These are phyloP conservation scores for Fusarium bactridioides DNA, from an alignment of 2,329 filamentous ascomycete species.

Conservation along the genomic window DNA sequence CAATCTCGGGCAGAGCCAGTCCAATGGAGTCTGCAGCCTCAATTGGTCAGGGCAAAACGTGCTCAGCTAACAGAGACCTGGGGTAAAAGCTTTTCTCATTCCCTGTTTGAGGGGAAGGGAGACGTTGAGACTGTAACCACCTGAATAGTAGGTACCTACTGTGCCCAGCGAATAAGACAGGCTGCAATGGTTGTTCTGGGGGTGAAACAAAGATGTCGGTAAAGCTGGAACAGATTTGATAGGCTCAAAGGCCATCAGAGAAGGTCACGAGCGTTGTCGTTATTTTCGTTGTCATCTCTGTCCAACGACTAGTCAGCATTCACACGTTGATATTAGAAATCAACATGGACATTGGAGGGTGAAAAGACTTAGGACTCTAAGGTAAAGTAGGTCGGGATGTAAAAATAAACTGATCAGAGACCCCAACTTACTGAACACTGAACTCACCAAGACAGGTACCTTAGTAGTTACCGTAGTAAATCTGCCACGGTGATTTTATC, in stretches of 20 bases:
- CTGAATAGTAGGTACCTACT: neutral
- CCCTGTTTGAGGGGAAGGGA: neutral
- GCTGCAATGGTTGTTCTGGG: neutral
- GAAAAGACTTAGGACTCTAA: neutral
- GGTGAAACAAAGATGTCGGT: conserved; percentile 6
- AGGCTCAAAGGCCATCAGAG: neutral
- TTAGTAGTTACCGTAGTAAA: neutral
- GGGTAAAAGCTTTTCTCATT: conserved; percentile 11
- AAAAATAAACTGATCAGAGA: neutral
- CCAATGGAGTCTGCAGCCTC: neutral
- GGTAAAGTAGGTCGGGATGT: neutral
- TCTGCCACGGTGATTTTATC: neutral
- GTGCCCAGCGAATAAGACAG: neutral
- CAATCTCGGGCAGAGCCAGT: conserved; percentile 12
- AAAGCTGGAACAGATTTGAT: conserved; percentile 13
- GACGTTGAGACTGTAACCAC: neutral
- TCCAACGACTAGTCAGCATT: neutral
- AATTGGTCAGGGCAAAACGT: neutral
- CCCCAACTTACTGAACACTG: neutral
- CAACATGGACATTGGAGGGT: neutral
- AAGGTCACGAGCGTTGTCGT: conserved; percentile 13
- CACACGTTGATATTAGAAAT: neutral
- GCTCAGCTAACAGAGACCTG: neutral
- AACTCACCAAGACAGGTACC: neutral
- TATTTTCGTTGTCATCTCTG: conserved; percentile 3